Evolutionary conservation across 2,329 filamentous ascomycete genomes (phyloP), one percentile per base, ranked within the genome.

Genomic region (Rasamsonia emersonii): DNA sequence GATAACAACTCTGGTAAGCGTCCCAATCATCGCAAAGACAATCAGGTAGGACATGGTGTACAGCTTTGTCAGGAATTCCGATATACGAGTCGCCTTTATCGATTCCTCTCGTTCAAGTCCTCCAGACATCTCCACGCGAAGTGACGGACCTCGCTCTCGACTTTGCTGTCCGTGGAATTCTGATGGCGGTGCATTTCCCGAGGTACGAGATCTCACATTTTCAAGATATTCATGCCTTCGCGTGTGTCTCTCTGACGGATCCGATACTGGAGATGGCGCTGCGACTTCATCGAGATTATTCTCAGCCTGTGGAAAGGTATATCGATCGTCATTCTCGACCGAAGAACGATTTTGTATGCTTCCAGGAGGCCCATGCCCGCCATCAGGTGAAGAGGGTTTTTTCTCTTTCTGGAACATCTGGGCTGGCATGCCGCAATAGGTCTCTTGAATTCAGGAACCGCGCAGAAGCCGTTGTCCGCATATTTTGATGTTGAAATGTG

Each of bases 1-100:
- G 4, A 94, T 62, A 3, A 86, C 88, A 1, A 95, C 63, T 5
- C 89, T 75, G 1, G 86, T 82, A 17, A 95, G 70, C 0, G 86
- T 91, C 20, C 89, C 88, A 24, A 88, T 59, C 10, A 95, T 71
- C 11, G 88, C 77, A 59, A 94, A 95, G 50, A 94, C 69, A 37
- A 93, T 68, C 14, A 95, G 73, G 56, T 93, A 85, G 1, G 83
- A 86, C 38, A 86, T 53, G 3, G 79, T 86, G 59, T 86, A 83
- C 38, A 81, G 45, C 46, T 75, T 61, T 2, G 75, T 80, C 5
- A 65, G 65, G 14, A 65, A 49, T 37, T 57, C 63, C 2, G 76
- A 77, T 15, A 69, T 6, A 5, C 17, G 15, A n/a, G 20, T 20
- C 13, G 27, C n/a, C 19, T 18, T 19, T 18, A 11, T 18, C 11